phyloP scores from a whole-genome alignment of 129 eudicot species.

The Tanacetum coccineum region DNA sequence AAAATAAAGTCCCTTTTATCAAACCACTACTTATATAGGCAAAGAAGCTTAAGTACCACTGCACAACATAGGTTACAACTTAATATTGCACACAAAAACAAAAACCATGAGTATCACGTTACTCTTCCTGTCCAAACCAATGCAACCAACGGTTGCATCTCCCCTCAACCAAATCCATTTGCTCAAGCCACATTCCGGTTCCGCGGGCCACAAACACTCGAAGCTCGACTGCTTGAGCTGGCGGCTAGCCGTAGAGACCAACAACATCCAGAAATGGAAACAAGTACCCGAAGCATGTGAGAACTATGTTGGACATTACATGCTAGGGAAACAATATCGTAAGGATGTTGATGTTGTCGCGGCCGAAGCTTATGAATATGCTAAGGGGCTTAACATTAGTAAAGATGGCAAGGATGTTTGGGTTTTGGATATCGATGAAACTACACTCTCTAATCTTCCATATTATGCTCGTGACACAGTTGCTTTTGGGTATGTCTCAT shows the following conservation, averaged over 20 bases:
- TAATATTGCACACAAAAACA: neutral
- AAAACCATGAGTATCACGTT: slow-evolving; percentile 5
- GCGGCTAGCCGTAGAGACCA: slow-evolving; percentile 47
- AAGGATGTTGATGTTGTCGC: slow-evolving; percentile 22
- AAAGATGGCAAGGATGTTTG: slow-evolving; percentile 45
- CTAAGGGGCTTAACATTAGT: slow-evolving; percentile 16
- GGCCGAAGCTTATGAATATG: slow-evolving; percentile 22
- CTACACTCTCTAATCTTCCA: slow-evolving; percentile 44
- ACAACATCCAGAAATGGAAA: slow-evolving; percentile 34
- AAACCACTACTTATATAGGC: slow-evolving; percentile 6
- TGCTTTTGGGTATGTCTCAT: slow-evolving; percentile 35
- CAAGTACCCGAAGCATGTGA: slow-evolving; percentile 33
- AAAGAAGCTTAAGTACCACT: neutral
- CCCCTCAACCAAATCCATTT: too few relatives aligned
- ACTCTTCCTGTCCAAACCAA: too few relatives aligned
- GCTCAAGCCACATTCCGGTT: slow-evolving; percentile 30
- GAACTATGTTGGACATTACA: slow-evolving; percentile 36
- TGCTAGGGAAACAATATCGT: slow-evolving; percentile 40
- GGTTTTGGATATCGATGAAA: slow-evolving; percentile 62
- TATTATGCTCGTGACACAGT: slow-evolving; percentile 41
- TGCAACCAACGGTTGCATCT: too few relatives aligned
- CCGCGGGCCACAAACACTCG: slow-evolving; percentile 25
- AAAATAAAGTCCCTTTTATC: too few relatives aligned
- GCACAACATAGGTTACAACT: neutral
- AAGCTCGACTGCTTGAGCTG: slow-evolving; percentile 38